These are phyloP conservation scores for Tylopilus plumbeoviolaceoides DNA, from an alignment of 768 basidiomycete genomes.

Conservation along the genomic window DNA sequence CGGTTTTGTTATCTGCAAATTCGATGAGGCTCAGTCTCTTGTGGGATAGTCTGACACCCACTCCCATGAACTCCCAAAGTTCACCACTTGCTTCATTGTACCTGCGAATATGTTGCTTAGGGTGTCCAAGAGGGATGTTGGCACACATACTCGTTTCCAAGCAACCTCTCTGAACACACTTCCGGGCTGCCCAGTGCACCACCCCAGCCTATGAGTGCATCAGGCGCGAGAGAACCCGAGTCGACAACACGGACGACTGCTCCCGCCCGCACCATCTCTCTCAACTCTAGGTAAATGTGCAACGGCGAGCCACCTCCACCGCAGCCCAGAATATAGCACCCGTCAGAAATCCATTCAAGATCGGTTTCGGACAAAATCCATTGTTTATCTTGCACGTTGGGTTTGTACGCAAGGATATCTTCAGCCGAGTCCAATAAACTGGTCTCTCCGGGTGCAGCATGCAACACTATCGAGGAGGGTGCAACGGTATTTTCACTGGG, in stretches of 20 bases:
- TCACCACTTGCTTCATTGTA: conserved; percentile 32
- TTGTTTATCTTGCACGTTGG: conserved; percentile 35
- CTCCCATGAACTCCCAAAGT: conserved; percentile 29
- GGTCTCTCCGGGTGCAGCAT: conserved; percentile 8
- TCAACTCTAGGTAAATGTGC: conserved; percentile 44
- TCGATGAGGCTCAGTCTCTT: conserved; percentile 1
- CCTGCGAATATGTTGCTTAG: conserved; percentile 7
- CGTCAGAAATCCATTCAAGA: conserved; percentile 57
- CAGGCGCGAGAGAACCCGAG: conserved; percentile 37
- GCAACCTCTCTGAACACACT: conserved; percentile 35
- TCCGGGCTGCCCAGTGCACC: conserved; percentile 43
- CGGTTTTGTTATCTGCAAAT: conserved; percentile 28
- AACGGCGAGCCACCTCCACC: conserved; percentile 63
- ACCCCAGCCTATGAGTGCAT: conserved; percentile 39
- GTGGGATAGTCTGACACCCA: background rate
- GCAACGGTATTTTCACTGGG: conserved; percentile 3
- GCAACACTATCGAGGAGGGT: background rate
- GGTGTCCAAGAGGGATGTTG: background rate
- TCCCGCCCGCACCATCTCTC: conserved; percentile 52
- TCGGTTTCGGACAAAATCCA: conserved; percentile 47
- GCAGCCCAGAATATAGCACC: conserved; percentile 58
- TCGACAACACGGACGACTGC: conserved; percentile 44
- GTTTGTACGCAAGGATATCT: conserved; percentile 35
- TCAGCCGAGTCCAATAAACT: conserved; percentile 14
- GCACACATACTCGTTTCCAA: conserved; percentile 34